A percentile compares a stretch with the other conserved stretches of the same genome.
Evolutionary conservation across 345 rosid species (phyloP).

Genomic region (Populus davidiana): DNA sequence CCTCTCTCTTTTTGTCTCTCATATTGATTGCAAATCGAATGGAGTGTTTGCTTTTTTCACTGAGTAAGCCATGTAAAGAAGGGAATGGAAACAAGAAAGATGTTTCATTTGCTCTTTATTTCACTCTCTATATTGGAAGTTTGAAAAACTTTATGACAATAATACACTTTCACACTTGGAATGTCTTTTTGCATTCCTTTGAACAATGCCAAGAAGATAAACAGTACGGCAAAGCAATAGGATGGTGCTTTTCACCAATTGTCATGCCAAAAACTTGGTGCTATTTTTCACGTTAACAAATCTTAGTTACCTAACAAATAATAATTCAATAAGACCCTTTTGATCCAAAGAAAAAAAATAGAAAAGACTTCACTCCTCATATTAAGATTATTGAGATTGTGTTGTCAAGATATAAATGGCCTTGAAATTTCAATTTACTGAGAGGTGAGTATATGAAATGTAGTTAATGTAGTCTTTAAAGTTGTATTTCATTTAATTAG

Average conservation of each 20-base stretch:
- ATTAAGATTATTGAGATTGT: neutral
- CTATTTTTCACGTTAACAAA: no score
- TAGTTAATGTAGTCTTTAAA: no score
- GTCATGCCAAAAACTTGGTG: no score
- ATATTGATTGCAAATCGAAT: neutral
- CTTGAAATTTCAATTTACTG: no score
- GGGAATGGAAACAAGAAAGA: slow-evolving; percentile 11
- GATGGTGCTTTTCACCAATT: neutral
- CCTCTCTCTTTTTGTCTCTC: neutral
- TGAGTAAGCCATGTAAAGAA: slow-evolving; percentile 14
- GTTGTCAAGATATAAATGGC: no score
- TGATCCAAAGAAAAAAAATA: no score
- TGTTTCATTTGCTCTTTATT: neutral
- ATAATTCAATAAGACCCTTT: no score
- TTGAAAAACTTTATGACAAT: slow-evolving; percentile 1
- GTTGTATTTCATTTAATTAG: no score
- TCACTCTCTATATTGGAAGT: slow-evolving; percentile 3
- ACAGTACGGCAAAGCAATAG: neutral
- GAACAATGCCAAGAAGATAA: neutral
- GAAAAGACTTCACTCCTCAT: no score
- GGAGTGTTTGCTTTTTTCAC: slow-evolving; percentile 8
- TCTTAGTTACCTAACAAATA: no score
- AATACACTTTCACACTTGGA: neutral
- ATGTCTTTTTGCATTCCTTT: neutral
- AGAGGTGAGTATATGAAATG: no score